Evolutionary conservation across 1,284 basidiomycete genomes (phyloP), one percentile per base, ranked within the genome.

Genomic region (Rhodotorula sp.): DNA sequence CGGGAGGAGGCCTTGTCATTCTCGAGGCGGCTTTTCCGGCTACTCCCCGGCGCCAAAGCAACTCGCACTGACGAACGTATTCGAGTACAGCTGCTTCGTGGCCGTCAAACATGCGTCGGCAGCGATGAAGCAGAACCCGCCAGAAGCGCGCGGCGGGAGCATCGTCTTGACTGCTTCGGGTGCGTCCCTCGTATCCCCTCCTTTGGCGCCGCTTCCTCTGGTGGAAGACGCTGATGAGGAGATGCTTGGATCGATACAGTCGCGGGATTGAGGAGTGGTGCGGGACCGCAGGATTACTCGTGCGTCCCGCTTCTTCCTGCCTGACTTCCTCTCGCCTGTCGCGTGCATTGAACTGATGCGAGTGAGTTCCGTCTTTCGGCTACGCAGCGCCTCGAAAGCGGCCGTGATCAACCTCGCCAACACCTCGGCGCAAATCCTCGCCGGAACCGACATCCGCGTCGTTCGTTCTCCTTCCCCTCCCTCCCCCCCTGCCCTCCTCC

Each of bases 131-230:
- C 84, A 64, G 27, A 74, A 74, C 55, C 67, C 64, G 92, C 17
- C 60, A 79, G 82, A 84, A 4, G 77, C 84, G 58, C 84, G 87
- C 36, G 85, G 88, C 15, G 94, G 93, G 19, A 91, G 90, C 75
- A 92, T 97, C 76, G 88, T 96, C 73, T 80, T 96, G 79, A 96
- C 94, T 17, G 91, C 94, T 7, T 94, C 92, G 11, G 83, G 91
- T 89, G 75, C 56, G 85, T 80, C 61, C n/a, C 48, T 8, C 20
- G n/a, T 9, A 36, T 59, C 36, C 32, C 29, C 9, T 44, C 27
- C 7, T 48, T 46, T 59, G 15, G 44, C 44, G 46, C 44, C 9
- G 22, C 13, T 24, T 29, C 0, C 36, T 30, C 19, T 13, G 19
- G 39, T 20, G 22, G 10, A 22, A 1, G 17, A 20, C 44, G 13